phyloP scores from a whole-genome alignment of 2,329 filamentous ascomycete genomes.

The Fusarium liriodendri region DNA sequence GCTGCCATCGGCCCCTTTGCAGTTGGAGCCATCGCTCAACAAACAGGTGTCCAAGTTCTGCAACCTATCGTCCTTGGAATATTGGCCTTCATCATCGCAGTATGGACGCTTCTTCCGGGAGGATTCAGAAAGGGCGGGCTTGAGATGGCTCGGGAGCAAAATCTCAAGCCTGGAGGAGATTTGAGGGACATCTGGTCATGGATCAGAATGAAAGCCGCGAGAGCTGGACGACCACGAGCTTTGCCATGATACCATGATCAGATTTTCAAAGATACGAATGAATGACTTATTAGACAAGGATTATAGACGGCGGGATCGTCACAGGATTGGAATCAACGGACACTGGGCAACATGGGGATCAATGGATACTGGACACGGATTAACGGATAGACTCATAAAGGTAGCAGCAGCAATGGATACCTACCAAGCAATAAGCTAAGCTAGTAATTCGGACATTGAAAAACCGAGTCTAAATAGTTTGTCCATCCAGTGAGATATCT shows the following conservation, averaged over 20 bases:
- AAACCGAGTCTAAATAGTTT: background rate
- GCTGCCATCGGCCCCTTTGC: slow-evolving; percentile 75
- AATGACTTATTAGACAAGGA: background rate
- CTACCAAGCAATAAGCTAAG: background rate
- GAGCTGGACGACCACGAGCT: background rate
- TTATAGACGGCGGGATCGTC: background rate
- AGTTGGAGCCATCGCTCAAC: slow-evolving; percentile 74
- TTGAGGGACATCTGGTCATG: slow-evolving; percentile 36
- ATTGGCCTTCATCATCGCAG: slow-evolving; percentile 55
- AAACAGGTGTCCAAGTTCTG: slow-evolving; percentile 65
- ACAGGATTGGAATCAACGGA: background rate
- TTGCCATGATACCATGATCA: background rate
- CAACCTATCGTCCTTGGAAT: slow-evolving; percentile 66
- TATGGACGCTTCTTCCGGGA: slow-evolving; percentile 60
- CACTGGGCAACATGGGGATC: background rate
- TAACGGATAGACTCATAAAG: background rate
- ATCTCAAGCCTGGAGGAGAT: slow-evolving; percentile 51
- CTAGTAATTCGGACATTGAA: background rate
- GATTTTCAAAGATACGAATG: background rate
- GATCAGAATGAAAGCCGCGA: slow-evolving; percentile 15
- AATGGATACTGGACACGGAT: background rate
- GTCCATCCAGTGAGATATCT: slow-evolving; percentile 5
- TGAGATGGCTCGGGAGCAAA: slow-evolving; percentile 52
- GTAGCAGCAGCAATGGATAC: background rate
- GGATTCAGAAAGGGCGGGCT: slow-evolving; percentile 54